These are phyloP conservation scores for Fusarium sp. DNA, from an alignment of 2,329 filamentous ascomycete species.

Conservation along the genomic window DNA sequence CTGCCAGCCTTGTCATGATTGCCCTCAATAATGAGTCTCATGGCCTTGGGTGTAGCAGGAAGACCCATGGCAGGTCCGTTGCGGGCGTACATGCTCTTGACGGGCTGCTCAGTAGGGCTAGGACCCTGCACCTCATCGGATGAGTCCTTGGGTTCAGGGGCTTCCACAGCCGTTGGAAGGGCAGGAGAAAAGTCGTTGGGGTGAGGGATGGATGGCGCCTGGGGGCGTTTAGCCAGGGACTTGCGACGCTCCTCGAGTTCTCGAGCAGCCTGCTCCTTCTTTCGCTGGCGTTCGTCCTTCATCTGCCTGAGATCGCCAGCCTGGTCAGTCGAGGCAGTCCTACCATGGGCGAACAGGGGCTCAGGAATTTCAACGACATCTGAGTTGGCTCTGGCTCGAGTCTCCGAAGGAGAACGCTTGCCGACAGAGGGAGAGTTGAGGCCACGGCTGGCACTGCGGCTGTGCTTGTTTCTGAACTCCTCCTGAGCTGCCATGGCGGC, in stretches of 20 bases:
- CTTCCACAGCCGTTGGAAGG: conserved; percentile 53
- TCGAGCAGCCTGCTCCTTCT: conserved; percentile 81
- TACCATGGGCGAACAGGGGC: conserved; percentile 45
- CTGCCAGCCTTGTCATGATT: conserved; percentile 57
- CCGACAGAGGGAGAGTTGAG: conserved; percentile 52
- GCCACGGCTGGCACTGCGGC: conserved; percentile 62
- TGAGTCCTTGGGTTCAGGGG: conserved; percentile 56
- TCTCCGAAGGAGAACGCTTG: conserved; percentile 55
- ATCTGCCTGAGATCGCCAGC: conserved; percentile 67
- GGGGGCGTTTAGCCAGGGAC: conserved; percentile 84
- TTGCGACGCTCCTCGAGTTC: conserved; percentile 90
- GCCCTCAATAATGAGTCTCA: conserved; percentile 81
- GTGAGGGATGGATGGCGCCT: conserved; percentile 83
- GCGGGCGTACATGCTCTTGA: conserved; percentile 62
- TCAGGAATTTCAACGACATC: conserved; percentile 50
- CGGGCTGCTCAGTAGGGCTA: conserved; percentile 74
- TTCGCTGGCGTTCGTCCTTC: conserved; percentile 72
- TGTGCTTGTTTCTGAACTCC: conserved; percentile 67
- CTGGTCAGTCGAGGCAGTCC: conserved; percentile 59
- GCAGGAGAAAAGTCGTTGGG: conserved; percentile 66
- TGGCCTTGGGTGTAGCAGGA: conserved; percentile 91
- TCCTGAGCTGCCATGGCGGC: conserved; percentile 67
- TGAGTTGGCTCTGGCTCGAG: conserved; percentile 49
- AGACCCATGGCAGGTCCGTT: conserved; percentile 75
- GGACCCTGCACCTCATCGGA: conserved; percentile 63